Conservation (phyloP, 2,329 filamentous ascomycete species). For the Fusarium compactum region DNA sequence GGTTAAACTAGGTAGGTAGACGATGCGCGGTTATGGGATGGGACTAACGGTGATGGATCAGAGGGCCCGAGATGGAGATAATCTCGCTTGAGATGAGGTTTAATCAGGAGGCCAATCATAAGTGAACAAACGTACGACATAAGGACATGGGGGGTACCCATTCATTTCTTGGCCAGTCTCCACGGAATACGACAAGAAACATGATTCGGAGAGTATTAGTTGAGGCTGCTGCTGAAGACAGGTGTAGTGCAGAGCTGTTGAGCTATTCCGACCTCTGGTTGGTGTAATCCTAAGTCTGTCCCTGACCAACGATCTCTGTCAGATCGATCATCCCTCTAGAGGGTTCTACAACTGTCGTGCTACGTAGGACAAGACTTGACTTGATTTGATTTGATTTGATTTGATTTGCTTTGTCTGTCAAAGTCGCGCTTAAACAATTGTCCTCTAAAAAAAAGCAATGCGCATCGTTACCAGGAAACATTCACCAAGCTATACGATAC, state of each 20-base stretch:
- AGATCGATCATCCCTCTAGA: conserved; percentile 8
- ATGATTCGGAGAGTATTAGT: conserved; percentile 35
- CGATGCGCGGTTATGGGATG: conserved; percentile 37
- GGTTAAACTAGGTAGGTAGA: conserved; percentile 19
- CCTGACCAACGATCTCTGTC: conserved; percentile 18
- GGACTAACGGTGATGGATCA: conserved; percentile 31
- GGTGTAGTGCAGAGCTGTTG: neutral
- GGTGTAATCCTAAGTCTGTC: conserved; percentile 10
- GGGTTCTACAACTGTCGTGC: neutral
- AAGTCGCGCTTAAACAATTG: conserved; percentile 1
- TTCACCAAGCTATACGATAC: neutral
- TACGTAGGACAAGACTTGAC: neutral
- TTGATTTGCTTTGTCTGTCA: conserved; percentile 2
- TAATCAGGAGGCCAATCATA: conserved; percentile 41
- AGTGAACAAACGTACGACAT: conserved; percentile 39
- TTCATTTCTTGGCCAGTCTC: conserved; percentile 27
- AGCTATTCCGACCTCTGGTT: conserved; percentile 13
- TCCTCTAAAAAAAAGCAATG: conserved; percentile 32
- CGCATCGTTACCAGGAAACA: conserved; percentile 18
- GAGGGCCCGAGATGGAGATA: conserved; percentile 47
- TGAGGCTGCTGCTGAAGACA: neutral
- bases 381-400: neutral
- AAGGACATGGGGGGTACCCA: conserved; percentile 33
- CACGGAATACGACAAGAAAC: conserved; percentile 43
- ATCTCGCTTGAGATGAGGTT: conserved; percentile 47